Conservation (phyloP, 1,284 basidiomycete species). For the Ganoderma boninense region DNA sequence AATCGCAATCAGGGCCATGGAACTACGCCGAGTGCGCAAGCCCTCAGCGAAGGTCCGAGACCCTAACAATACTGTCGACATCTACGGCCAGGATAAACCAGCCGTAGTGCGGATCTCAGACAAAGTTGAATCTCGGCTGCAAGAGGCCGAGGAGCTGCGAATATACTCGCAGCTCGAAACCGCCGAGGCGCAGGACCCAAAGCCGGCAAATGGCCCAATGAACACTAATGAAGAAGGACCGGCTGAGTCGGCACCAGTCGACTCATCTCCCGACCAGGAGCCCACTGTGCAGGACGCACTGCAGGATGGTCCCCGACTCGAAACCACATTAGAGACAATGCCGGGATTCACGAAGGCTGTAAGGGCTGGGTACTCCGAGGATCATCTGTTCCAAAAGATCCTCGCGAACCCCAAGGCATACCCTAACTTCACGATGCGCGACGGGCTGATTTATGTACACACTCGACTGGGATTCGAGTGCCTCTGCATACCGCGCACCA, state of each 20-base stretch:
- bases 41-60: neutral
- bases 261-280: too few relatives aligned
- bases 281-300: neutral
- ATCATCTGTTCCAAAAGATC: neutral
- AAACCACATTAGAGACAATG: neutral
- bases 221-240: too few relatives aligned
- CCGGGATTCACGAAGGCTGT: neutral
- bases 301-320: neutral
- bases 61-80: neutral
- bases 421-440: neutral
- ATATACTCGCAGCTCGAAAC: too few relatives aligned
- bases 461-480: constrained; percentile 34
- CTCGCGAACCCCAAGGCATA: neutral
- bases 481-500: constrained; percentile 38
- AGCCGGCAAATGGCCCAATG: too few relatives aligned
- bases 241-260: too few relatives aligned
- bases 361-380: neutral
- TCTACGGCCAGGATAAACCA: neutral
- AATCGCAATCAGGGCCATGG: neutral
- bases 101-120: too few relatives aligned
- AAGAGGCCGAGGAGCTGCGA: too few relatives aligned
- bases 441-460: constrained; percentile 21
- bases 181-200: too few relatives aligned
- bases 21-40: neutral
- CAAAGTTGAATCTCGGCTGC: too few relatives aligned